Percentiles rank a stretch among this genome's conserved stretches.
Conservation (phyloP, 108 stramenopile species). For the Pseudonitzschia multiseries region DNA sequence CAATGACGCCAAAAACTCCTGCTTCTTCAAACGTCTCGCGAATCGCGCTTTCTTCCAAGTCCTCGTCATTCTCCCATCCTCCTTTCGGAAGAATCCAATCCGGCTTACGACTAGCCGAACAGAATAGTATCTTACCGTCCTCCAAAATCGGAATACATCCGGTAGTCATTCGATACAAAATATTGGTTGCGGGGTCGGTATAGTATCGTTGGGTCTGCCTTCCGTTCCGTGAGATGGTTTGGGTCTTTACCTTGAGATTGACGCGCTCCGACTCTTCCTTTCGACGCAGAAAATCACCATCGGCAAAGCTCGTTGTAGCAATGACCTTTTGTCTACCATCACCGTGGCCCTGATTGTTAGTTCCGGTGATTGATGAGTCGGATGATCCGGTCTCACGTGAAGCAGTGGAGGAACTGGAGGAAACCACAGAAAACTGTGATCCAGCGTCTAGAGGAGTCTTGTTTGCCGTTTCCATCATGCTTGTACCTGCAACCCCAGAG, state of each 20-base stretch:
- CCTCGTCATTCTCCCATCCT: conserved; percentile 94
- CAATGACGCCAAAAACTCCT: conserved; percentile 77
- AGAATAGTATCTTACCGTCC: conserved; percentile 76
- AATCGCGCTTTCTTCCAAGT: conserved; percentile 80
- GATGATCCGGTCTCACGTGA: conserved; percentile 33
- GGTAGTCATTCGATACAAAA: conserved; percentile 55
- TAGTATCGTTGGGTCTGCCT: conserved; percentile 68
- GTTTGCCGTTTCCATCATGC: not conserved
- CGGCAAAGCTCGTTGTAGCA: not conserved
- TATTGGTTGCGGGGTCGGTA: conserved; percentile 36
- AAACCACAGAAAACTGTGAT: conserved; percentile 34
- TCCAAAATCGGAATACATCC: conserved; percentile 74
- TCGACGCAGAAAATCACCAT: conserved; percentile 17
- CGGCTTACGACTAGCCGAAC: conserved; percentile 67
- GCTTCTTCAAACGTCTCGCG: conserved; percentile 92
- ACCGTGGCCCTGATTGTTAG: not conserved
- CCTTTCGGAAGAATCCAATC: conserved; percentile 97
- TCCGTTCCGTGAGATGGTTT: conserved; percentile 64
- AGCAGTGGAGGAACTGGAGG: conserved; percentile 45
- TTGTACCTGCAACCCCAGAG: not conserved
- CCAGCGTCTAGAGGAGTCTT: not conserved
- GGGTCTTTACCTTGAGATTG: conserved; percentile 58
- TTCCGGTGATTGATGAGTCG: not conserved
- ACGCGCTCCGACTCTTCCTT: conserved; percentile 37
- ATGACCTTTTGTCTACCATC: not conserved